Conservation (phyloP, 352 stramenopile genomes). For the Elongisporangium undulatum region DNA sequence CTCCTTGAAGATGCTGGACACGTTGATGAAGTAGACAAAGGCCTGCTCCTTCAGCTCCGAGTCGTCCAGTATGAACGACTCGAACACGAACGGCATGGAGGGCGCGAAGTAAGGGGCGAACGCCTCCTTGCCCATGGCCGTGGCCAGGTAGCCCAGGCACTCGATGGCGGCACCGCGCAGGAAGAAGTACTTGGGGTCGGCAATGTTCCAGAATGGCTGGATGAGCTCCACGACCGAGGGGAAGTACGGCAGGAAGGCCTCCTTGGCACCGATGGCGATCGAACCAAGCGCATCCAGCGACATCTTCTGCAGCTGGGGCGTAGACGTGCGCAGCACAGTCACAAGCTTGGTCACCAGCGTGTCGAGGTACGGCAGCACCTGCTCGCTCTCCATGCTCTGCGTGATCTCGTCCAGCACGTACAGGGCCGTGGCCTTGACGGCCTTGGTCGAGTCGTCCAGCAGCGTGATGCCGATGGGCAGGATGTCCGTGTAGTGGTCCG, state of each 20-base stretch:
- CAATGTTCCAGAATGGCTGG: constrained; percentile 88
- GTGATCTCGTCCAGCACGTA: constrained; percentile 99
- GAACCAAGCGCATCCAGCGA: constrained; percentile 94
- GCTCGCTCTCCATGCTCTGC: constrained; percentile 95
- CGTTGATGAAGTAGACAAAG: constrained; percentile 98
- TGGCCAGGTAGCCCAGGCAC: constrained; percentile 97
- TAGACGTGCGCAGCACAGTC: constrained; percentile 88
- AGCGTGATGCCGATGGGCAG: constrained; percentile 94
- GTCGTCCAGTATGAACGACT: constrained; percentile 91
- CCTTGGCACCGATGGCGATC: constrained; percentile 95
- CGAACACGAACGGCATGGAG: constrained; percentile 94
- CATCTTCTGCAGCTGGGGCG: constrained; percentile 96
- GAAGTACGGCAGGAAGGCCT: constrained; percentile 97
- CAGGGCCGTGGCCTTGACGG: constrained; percentile 94
- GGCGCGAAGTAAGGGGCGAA: constrained; percentile 94
- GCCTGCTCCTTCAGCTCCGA: constrained; percentile 97
- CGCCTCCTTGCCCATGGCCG: constrained; percentile 93
- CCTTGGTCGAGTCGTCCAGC: constrained; percentile 91
- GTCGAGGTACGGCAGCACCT: constrained; percentile 93
- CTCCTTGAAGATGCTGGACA: constrained; percentile 97
- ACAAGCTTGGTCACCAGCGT: constrained; percentile 96
- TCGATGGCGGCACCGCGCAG: constrained; percentile 95
- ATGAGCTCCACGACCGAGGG: constrained; percentile 81
- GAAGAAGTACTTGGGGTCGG: constrained; percentile 91
- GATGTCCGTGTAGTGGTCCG: constrained; percentile 93